Percentiles rank a stretch among this genome's conserved stretches.
phyloP scores from a whole-genome alignment of 1,284 basidiomycete species.

The Irpex rosettiformis region DNA sequence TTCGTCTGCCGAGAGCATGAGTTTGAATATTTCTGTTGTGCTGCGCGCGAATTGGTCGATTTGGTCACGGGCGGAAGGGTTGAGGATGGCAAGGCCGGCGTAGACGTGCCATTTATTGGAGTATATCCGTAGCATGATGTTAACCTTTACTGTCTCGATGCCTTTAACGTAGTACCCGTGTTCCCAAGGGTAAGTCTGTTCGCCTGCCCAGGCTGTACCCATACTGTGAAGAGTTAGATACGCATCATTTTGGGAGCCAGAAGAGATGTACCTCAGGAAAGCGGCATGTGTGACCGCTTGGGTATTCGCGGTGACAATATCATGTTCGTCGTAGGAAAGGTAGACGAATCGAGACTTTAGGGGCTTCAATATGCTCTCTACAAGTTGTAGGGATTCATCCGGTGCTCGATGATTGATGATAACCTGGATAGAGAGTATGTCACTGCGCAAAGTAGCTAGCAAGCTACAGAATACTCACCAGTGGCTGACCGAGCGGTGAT shows the following conservation, averaged over 20 bases:
- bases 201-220: conserved; percentile 93
- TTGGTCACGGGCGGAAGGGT: conserved; percentile 87
- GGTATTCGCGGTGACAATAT: conserved; percentile 95
- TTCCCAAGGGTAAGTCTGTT: conserved; percentile 91
- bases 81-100: conserved; percentile 94
- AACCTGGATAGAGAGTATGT: conserved; percentile 48
- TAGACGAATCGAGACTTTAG: conserved; percentile 89
- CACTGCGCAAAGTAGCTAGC: neutral
- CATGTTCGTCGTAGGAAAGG: conserved; percentile 94
- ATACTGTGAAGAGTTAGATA: conserved; percentile 53
- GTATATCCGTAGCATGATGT: conserved; percentile 95
- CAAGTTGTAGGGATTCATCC: conserved; percentile 69
- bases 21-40: conserved; percentile 89
- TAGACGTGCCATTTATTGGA: conserved; percentile 99
- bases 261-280: conserved; percentile 73
- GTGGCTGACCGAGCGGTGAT: conserved; percentile 86
- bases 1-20: conserved; percentile 86
- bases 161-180: conserved; percentile 94
- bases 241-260: neutral
- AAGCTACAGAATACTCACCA: conserved; percentile 50
- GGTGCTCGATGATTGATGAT: conserved; percentile 87
- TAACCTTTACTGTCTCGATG: conserved; percentile 98
- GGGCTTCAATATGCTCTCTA: conserved; percentile 83
- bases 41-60: conserved; percentile 89
- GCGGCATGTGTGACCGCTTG: conserved; percentile 98